Evolutionary conservation across 805 yeast species (phyloP), one percentile per base, ranked within the genome.

Genomic region (Yamadazyma sp.): DNA sequence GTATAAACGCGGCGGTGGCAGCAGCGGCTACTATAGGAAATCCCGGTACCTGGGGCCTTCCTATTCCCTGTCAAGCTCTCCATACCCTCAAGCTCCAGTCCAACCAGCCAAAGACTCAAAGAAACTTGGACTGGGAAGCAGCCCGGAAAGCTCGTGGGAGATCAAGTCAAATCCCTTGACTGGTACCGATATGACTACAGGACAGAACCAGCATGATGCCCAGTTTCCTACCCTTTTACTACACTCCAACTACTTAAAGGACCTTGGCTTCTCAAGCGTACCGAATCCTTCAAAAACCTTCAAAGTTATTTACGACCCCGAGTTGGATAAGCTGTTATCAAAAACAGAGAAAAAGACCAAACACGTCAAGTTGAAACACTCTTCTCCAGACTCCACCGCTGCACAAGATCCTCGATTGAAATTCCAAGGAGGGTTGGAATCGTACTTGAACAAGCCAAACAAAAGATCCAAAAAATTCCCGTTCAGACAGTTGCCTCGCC

Each of bases 221-320:
- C 51, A 53, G 23, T 61, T 60, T 35, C 44, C 55, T 14, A 52
- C 48, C 32, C 53, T 67, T n/a, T 39, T 53, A 28, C 63, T 64
- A 35, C 67, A 62, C 40, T 25, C 32, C 5, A 62, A 61, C 28
- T 40, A 38, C 33, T 42, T 39, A 13, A 30, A 22, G 4, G 21
- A 33, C 13, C 17, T 47, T 13, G 38, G 47, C 9, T 45, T 38
- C 17, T 14, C 40, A 7, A 28, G 40, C n/a, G 41, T 41, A 3
- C 30, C 37, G 4, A 55, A 57, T 35, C 26, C 39, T 3, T 37
- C 44, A 36, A 68, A 63, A 37, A 59, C 62, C 36, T 71, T 64
- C 49, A 69, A 60, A 42, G 75, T 78, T 0, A 44, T 64, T 2
- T 77, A 75, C 48, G 86, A 80, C 48, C 72, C 73, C 1, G 72